A percentile compares a stretch with the other conserved stretches of the same genome.
These are phyloP conservation scores for Lactarius indigo DNA, from an alignment of 768 basidiomycete species.

Conservation along the genomic window DNA sequence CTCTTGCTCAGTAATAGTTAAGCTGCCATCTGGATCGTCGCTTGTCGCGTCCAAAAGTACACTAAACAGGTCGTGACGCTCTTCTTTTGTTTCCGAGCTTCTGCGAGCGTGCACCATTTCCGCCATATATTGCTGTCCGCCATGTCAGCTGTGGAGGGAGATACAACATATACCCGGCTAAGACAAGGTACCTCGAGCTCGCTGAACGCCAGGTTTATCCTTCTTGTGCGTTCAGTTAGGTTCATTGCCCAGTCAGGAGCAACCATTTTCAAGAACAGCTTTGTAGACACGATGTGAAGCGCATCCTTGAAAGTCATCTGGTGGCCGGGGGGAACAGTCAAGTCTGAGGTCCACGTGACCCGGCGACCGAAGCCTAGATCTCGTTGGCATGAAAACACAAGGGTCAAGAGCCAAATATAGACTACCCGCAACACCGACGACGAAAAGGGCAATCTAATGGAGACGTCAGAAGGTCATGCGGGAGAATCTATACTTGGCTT, in stretches of 20 bases:
- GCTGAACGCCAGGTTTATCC: constrained; percentile 37
- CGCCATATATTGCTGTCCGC: constrained; percentile 28
- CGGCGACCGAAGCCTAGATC: constrained; percentile 45
- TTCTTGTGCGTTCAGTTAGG: constrained; percentile 35
- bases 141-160: not conserved
- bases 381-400: not conserved
- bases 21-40: constrained; percentile 16
- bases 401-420: not conserved
- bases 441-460: constrained; percentile 49
- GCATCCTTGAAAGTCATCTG: constrained; percentile 47
- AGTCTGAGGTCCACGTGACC: constrained; percentile 48
- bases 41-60: constrained; percentile 11
- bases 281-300: constrained; percentile 41
- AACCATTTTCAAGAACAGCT: constrained; percentile 38
- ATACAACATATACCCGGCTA: not conserved
- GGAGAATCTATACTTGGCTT: constrained; percentile 11
- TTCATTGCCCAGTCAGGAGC: constrained; percentile 41
- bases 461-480: not conserved
- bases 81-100: constrained; percentile 20
- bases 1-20: constrained; percentile 26
- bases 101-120: constrained; percentile 29
- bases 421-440: constrained; percentile 48
- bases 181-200: constrained; percentile 41
- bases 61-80: constrained; percentile 30
- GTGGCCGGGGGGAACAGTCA: constrained; percentile 41